Evolutionary conservation across 345 rosid genomes (phyloP).

Genomic region (Eucalyptus paniculata): DNA sequence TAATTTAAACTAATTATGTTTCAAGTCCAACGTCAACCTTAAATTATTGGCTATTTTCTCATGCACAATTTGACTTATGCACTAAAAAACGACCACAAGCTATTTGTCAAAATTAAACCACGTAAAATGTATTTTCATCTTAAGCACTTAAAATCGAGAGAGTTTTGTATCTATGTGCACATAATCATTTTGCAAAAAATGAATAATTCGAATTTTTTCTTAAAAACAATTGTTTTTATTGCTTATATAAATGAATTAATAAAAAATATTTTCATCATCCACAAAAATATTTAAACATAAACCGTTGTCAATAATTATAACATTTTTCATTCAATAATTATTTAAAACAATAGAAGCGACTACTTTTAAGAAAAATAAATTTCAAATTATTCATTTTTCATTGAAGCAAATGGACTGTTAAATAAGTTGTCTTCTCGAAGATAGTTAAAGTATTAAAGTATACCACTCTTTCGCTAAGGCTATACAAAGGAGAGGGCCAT

Average conservation of each 20-base stretch:
- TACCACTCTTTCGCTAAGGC: background rate
- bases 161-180: background rate
- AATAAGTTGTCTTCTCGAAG: background rate
- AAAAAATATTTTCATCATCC: background rate
- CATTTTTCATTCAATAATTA: background rate
- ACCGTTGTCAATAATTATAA: background rate
- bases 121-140: background rate
- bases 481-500: background rate
- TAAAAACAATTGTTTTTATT: background rate
- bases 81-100: background rate
- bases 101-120: background rate
- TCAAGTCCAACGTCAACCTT: background rate
- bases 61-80: background rate
- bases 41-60: background rate
- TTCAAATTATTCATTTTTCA: background rate
- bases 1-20: background rate
- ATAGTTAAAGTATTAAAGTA: background rate
- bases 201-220: background rate
- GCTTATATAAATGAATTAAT: background rate
- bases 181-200: background rate
- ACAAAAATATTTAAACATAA: background rate
- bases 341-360: background rate
- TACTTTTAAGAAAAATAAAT: background rate
- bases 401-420: background rate
- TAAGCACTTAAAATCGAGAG: background rate